Evolutionary conservation across 768 basidiomycete species (phyloP), one percentile per base, ranked within the genome.

Genomic region (Mycena floridula): DNA sequence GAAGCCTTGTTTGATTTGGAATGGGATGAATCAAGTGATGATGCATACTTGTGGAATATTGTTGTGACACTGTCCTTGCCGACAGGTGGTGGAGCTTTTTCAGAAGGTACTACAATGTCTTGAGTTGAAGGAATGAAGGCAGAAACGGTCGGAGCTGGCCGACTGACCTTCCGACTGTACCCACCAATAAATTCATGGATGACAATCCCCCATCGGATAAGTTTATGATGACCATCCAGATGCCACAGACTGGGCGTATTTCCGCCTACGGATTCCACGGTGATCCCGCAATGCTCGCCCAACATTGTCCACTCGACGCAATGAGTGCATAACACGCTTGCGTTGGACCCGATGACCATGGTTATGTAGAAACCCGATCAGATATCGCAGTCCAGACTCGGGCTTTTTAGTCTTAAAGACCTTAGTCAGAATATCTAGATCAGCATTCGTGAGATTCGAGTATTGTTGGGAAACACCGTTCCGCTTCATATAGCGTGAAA

Each of bases 201-300:
- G 9, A 21, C 59, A 40, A 62, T 52, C 5, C 57, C 57, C 58
- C 58, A 62, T 2, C 47, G 36, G 2, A 62, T 62, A 0, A 68
- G 48, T 37, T 64, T 67, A 47, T 67, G 66, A 37, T 67, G 61
- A 3, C 64, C 57, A 50, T 66, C 64, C 43, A 58, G 18, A 44
- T 66, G 65, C 65, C 65, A 66, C 0, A 63, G 35, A 8, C 62
- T 25, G 64, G 59, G 2, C 55, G 45, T 57, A 66, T 35, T 56
- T 45, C 1, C 50, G 43, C 4, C 54, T 38, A 5, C 49, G 25
- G 11, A 63, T 57, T 2, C 47, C 35, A 13, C 26, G 40, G 4
- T 47, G 55, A 3, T 53, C 37, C 1, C 52, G 50, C 2, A 64
- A 40, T 7, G 36, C 39, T 12, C 52, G 47, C 0, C 62, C 59